These are phyloP conservation scores for Tardiomyces digboiensis DNA, from an alignment of 1,139 yeast species.

Conservation along the genomic window DNA sequence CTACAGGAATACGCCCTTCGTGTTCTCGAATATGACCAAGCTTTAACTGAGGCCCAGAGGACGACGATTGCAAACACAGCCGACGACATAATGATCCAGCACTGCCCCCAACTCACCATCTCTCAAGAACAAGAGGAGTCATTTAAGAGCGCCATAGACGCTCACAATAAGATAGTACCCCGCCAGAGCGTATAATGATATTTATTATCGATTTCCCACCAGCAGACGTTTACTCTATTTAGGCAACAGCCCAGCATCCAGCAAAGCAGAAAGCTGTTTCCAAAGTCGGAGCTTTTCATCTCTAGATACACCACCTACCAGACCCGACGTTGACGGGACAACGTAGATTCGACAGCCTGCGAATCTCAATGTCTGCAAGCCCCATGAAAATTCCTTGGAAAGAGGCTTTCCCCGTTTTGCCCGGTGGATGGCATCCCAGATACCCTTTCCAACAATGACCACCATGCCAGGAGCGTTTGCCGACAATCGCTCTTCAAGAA, in stretches of 20 bases:
- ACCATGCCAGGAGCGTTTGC: conserved; percentile 33
- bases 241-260: no score
- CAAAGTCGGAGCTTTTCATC: neutral
- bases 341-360: conserved; percentile 37
- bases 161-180: no score
- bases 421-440: conserved; percentile 56
- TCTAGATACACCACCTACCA: conserved; percentile 31
- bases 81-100: conserved; percentile 26
- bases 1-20: conserved; percentile 26
- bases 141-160: conserved; percentile 12
- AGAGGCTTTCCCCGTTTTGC: conserved; percentile 21
- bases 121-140: conserved; percentile 13
- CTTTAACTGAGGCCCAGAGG: conserved; percentile 17
- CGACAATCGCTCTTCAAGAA: conserved; percentile 39
- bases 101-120: conserved; percentile 20
- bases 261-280: neutral
- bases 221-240: no score
- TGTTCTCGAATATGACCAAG: conserved; percentile 24
- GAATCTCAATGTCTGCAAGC: conserved; percentile 31
- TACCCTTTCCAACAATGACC: conserved; percentile 66
- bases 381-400: conserved; percentile 37
- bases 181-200: no score
- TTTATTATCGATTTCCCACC: no score
- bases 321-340: conserved; percentile 68
- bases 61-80: conserved; percentile 21